Percentiles rank a stretch among this genome's conserved stretches.
phyloP scores from a whole-genome alignment of 148 eudicot genomes.

The Arctostaphylos glauca region DNA sequence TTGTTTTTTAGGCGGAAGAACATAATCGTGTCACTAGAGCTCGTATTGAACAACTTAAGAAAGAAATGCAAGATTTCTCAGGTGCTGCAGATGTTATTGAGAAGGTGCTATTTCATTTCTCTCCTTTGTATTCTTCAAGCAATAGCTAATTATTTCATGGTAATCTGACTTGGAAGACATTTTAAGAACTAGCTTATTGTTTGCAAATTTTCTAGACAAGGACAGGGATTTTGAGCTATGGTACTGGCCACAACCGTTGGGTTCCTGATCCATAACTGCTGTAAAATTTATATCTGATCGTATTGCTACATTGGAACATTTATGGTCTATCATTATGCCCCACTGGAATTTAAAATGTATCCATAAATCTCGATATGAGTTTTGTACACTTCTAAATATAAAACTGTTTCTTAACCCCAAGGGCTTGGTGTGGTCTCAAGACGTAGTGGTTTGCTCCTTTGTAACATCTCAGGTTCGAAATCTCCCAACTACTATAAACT shows the following conservation, averaged over 20 bases:
- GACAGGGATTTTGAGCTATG: conserved; percentile 15
- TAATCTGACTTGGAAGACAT: background rate
- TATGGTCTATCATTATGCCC: background rate
- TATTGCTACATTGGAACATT: background rate
- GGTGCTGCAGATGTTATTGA: conserved; percentile 19
- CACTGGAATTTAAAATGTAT: background rate
- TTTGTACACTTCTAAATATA: background rate
- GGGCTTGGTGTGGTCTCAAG: too few relatives aligned
- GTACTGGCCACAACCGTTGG: conserved; percentile 5
- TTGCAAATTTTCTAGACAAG: conserved; percentile 25
- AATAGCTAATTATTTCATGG: background rate
- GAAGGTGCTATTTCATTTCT: conserved; percentile 29
- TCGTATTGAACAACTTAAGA: conserved; percentile 41
- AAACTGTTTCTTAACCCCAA: too few relatives aligned
- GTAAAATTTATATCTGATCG: background rate
- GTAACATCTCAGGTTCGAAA: too few relatives aligned
- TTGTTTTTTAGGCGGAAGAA: conserved; percentile 35
- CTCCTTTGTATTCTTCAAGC: background rate
- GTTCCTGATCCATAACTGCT: background rate
- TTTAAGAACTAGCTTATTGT: background rate
- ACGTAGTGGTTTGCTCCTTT: too few relatives aligned
- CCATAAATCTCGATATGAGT: background rate
- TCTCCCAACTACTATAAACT: too few relatives aligned
- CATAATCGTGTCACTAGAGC: conserved; percentile 27
- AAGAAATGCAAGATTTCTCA: conserved; percentile 32